These are phyloP conservation scores for Plenodomus tracheiphilus DNA, from an alignment of 2,329 filamentous ascomycete genomes.

Conservation along the genomic window DNA sequence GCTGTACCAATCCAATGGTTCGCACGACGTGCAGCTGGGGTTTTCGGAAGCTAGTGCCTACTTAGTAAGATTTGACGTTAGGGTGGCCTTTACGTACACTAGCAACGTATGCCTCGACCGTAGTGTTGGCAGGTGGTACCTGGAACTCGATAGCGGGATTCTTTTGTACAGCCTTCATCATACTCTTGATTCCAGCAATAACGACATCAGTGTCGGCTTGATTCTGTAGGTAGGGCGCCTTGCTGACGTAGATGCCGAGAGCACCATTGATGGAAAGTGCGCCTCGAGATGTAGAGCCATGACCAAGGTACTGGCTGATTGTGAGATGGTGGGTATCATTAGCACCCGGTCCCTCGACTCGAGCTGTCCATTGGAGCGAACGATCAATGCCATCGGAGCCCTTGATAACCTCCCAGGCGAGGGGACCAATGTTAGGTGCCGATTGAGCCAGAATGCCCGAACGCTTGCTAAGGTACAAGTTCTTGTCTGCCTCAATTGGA, in stretches of 20 bases:
- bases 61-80: slow-evolving; percentile 8
- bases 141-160: slow-evolving; percentile 61
- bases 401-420: slow-evolving; percentile 64
- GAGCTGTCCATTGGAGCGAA: slow-evolving; percentile 68
- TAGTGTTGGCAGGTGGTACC: slow-evolving; percentile 55
- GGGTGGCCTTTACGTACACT: slow-evolving; percentile 19
- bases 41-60: slow-evolving; percentile 36
- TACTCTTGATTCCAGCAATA: slow-evolving; percentile 64
- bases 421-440: slow-evolving; percentile 66
- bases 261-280: slow-evolving; percentile 62
- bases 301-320: slow-evolving; percentile 62
- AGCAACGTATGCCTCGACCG: slow-evolving; percentile 61
- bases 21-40: slow-evolving; percentile 44
- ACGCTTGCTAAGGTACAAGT: slow-evolving; percentile 50
- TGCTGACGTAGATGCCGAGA: slow-evolving; percentile 62
- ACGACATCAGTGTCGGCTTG: slow-evolving; percentile 65
- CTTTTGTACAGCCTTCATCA: slow-evolving; percentile 58
- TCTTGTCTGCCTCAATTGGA: slow-evolving; percentile 46
- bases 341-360: slow-evolving; percentile 60
- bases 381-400: slow-evolving; percentile 62
- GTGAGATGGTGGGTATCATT: slow-evolving; percentile 46
- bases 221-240: slow-evolving; percentile 62
- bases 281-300: slow-evolving; percentile 65
- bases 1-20: slow-evolving; percentile 60
- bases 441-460: slow-evolving; percentile 66